Base-by-base conservation (phyloP, 1,284 basidiomycete genomes). In the Volvariella surrecta region DNA sequence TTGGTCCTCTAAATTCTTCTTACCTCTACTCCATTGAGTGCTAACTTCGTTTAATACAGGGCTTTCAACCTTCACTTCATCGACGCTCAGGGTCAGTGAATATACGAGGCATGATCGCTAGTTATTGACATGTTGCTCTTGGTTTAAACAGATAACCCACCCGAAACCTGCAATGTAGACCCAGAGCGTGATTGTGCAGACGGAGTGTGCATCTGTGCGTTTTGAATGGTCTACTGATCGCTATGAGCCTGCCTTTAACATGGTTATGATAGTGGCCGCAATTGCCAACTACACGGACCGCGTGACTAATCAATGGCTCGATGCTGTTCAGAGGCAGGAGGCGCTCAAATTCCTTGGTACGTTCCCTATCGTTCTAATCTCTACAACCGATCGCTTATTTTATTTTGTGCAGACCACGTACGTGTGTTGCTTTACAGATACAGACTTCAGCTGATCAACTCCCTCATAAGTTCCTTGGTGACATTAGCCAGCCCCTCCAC, bases 261-360 rank as follows among this genome's bases (percentile, higher is more conserved):
- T n/a, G n/a, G n/a, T n/a, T 4, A n/a, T 28, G 8, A 31, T 41
- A 73, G 71, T 74, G 45, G 64, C 61, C 34, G 73, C 74, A 13
- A 75, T 75, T 46, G 70, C 73, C 2, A 76, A 76, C 55, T 76
- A 76, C 49, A 77, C 74, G 1, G 60, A 57, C 11, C 67, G 72
- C n/a, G 64, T 75, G 2, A 58, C 65, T 8, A 57, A 71, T 41
- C 64, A 65, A 2, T 59, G 56, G 3, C 58, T 75, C 9, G 62
- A 59, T 34, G 59, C 59, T 8, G 52, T 57, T 2, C 70, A 75
- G 48, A 54, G 60, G 7, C 67, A 71, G 49, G 69, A 76, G 48
- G 74, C 73, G 8, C 56, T 77, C 32, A 70, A 70, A 51, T 77
- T 76, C 51, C 52, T 76, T 17, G 63, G 64, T 63, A 39, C 20